Percentiles rank a stretch among this genome's conserved stretches.
Conservation (phyloP, 2,329 filamentous ascomycete genomes). For the Akanthomyces uredinophilus region DNA sequence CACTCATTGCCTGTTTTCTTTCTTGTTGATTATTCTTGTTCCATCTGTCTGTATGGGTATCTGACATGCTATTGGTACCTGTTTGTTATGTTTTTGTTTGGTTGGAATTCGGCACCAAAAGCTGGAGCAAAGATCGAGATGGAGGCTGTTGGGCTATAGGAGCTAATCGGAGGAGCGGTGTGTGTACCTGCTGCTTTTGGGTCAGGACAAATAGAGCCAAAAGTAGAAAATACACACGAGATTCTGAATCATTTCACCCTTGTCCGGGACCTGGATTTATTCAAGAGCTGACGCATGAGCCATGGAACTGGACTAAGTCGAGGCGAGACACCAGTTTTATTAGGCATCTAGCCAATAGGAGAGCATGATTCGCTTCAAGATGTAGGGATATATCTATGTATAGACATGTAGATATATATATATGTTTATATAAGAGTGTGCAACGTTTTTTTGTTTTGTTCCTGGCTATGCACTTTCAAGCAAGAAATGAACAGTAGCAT, state of each 20-base stretch:
- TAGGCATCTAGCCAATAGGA: background rate
- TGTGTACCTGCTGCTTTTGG: too few species aligned
- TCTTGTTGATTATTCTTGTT: constrained; percentile 17
- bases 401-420: too few species aligned
- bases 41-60: constrained; percentile 20
- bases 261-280: background rate
- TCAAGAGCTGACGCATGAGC: background rate
- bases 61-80: constrained; percentile 11
- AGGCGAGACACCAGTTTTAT: background rate
- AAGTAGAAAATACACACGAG: too few species aligned
- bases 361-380: background rate
- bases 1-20: constrained; percentile 16
- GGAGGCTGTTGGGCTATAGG: too few species aligned
- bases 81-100: constrained; percentile 15
- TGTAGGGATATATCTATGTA: background rate
- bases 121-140: background rate
- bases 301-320: background rate
- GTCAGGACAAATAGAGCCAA: too few species aligned
- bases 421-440: too few species aligned
- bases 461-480: background rate
- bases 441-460: constrained; percentile 1
- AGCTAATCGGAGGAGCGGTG: too few species aligned
- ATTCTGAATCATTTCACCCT: too few species aligned
- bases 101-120: background rate
- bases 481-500: background rate